Percentiles rank a stretch among this genome's conserved stretches.
These are phyloP conservation scores for Dalbergia oliveri DNA, from an alignment of 306 rosid genomes.

Conservation along the genomic window DNA sequence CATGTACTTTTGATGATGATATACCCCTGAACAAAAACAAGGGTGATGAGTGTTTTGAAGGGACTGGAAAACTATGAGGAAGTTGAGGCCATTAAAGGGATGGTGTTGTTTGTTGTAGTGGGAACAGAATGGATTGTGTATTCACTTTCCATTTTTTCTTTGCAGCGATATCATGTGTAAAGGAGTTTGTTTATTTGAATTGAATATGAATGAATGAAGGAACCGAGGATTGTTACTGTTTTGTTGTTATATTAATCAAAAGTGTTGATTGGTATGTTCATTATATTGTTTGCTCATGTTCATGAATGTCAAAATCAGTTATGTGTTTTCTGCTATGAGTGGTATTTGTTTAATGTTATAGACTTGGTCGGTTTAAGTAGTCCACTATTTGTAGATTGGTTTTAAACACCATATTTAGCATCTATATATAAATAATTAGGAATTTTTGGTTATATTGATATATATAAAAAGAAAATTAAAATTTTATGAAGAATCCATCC, in stretches of 20 bases:
- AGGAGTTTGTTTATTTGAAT: neutral
- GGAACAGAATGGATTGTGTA: slow-evolving; percentile 18
- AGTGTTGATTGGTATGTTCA: slow-evolving; percentile 14
- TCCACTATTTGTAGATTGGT: too few species aligned
- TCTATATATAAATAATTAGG: too few species aligned
- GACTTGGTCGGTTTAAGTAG: too few species aligned
- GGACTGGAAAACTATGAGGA: neutral
- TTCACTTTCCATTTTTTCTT: neutral
- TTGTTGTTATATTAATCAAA: neutral
- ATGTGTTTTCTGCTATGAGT: neutral
- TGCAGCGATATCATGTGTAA: slow-evolving; percentile 8
- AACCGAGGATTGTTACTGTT: neutral
- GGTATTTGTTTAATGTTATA: slow-evolving; percentile 2
- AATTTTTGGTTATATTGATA: too few species aligned
- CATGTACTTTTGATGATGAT: slow-evolving; percentile 13
- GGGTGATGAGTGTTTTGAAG: slow-evolving; percentile 15
- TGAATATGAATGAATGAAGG: slow-evolving; percentile 2
- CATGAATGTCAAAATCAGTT: slow-evolving; percentile 35
- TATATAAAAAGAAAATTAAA: too few species aligned
- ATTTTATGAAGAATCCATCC: too few species aligned
- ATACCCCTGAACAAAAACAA: neutral
- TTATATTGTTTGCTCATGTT: slow-evolving; percentile 17
- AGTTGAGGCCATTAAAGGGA: slow-evolving; percentile 29
- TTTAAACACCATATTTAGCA: too few species aligned
- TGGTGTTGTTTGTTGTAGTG: slow-evolving; percentile 25